These are phyloP conservation scores for Solanum pimpinellifolium DNA, from an alignment of 257 asterid genomes.

Conservation along the genomic window DNA sequence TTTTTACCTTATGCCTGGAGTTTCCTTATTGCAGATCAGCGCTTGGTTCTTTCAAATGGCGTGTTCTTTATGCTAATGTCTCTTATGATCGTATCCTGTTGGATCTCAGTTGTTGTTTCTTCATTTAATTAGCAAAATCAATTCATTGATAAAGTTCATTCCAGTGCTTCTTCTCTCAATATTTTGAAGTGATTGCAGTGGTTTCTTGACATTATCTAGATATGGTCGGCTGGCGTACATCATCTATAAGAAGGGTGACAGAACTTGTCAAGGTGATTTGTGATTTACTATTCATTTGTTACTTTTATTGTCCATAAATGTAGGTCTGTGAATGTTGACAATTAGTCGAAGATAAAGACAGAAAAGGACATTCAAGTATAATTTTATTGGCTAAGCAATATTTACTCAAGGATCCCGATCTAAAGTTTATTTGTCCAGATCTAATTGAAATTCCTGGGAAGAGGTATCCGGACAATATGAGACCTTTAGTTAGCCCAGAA, in stretches of 20 bases:
- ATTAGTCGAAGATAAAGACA: neutral
- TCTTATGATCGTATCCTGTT: constrained; percentile 68
- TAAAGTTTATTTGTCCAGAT: neutral
- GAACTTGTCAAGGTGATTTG: constrained; percentile 67
- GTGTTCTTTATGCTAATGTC: constrained; percentile 80
- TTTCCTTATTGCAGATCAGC: constrained; percentile 62
- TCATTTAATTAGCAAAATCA: neutral
- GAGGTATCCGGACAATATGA: neutral
- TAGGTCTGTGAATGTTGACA: neutral
- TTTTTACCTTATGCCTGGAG: constrained; percentile 1
- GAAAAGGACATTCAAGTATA: neutral
- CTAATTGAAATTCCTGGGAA: neutral
- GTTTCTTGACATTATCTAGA: constrained; percentile 49
- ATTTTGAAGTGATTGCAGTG: constrained; percentile 6
- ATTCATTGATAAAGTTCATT: neutral
- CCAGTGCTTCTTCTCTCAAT: neutral
- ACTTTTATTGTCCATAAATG: neutral
- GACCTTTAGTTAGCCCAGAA: neutral
- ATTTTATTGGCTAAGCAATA: neutral
- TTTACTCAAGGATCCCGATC: neutral
- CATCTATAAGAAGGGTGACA: constrained; percentile 78
- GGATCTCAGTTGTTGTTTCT: neutral
- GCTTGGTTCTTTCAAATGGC: constrained; percentile 66
- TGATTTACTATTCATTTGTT: neutral
- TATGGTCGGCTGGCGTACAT: constrained; percentile 99